Conservation (phyloP, 805 yeast species). For the Yamadazyma takamatsuzukensis region DNA sequence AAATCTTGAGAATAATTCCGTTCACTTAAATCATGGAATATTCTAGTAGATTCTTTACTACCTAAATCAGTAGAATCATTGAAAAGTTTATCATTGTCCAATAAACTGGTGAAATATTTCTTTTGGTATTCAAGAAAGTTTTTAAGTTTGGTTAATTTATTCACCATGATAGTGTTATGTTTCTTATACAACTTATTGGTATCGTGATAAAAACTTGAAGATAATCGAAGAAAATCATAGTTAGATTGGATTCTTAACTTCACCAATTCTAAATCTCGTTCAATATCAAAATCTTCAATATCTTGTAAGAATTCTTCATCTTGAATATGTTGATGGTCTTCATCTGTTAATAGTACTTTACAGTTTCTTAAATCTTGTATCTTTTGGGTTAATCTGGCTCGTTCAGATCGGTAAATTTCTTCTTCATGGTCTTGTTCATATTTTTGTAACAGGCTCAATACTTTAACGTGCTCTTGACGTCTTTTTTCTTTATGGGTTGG, state of each 20-base stretch:
- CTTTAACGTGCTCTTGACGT: constrained; percentile 16
- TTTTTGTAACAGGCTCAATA: constrained; percentile 15
- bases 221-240: constrained; percentile 29
- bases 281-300: constrained; percentile 16
- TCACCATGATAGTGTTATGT: constrained; percentile 24
- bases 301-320: constrained; percentile 27
- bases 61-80: constrained; percentile 19
- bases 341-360: constrained; percentile 19
- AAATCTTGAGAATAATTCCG: constrained; percentile 27
- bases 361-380: constrained; percentile 24
- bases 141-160: constrained; percentile 36
- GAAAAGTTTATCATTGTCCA: constrained; percentile 9
- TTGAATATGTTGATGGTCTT: constrained; percentile 11
- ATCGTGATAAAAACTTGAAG: constrained; percentile 33
- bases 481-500: constrained; percentile 16
- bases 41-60: constrained; percentile 14
- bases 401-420: constrained; percentile 18
- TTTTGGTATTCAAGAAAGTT: constrained; percentile 37
- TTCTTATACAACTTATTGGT: constrained; percentile 31
- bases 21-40: constrained; percentile 19
- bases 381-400: constrained; percentile 21
- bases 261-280: constrained; percentile 32
- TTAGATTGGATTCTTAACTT: constrained; percentile 26
- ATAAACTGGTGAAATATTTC: constrained; percentile 20
- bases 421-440: constrained; percentile 15